phyloP scores from a whole-genome alignment of 371 early-diverging fungal species.

The Mucor velutinosus region DNA sequence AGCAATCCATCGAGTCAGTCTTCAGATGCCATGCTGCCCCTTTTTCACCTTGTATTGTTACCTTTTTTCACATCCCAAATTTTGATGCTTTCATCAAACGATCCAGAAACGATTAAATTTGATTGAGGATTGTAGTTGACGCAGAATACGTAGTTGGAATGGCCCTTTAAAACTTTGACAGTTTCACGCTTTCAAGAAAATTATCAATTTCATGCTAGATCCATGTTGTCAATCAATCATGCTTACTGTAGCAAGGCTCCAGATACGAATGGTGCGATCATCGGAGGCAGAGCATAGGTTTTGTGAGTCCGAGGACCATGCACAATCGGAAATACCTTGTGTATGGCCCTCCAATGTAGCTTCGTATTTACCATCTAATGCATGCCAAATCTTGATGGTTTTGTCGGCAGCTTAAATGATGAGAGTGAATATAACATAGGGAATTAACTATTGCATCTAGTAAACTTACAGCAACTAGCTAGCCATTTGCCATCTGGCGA shows the following conservation, averaged over 20 bases:
- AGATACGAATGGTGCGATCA: constrained; percentile 92
- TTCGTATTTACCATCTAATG: constrained; percentile 82
- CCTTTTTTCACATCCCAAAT: constrained; percentile 97
- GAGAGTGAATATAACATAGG: background rate
- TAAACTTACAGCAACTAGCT: constrained; percentile 82
- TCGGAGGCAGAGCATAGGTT: constrained; percentile 92
- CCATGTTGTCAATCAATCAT: background rate
- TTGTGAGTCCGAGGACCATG: constrained; percentile 93
- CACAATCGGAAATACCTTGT: constrained; percentile 95
- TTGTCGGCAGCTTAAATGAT: constrained; percentile 76
- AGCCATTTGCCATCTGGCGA: constrained; percentile 98
- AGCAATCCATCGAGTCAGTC: background rate
- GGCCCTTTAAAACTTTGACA: constrained; percentile 84
- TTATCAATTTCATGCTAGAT: background rate
- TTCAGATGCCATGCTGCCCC: background rate
- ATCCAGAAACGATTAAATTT: constrained; percentile 94
- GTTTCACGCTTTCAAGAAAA: constrained; percentile 59
- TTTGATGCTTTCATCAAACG: constrained; percentile 96
- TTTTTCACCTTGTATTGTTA: constrained; percentile 8
- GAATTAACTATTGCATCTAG: background rate
- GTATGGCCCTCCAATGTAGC: constrained; percentile 90
- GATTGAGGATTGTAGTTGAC: constrained; percentile 95
- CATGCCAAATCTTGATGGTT: constrained; percentile 93
- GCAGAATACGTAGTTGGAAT: constrained; percentile 96
- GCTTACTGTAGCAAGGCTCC: constrained; percentile 76